Evolutionary conservation across 2,329 filamentous ascomycete species (phyloP).

Genomic region (Hypoxylon sp.): DNA sequence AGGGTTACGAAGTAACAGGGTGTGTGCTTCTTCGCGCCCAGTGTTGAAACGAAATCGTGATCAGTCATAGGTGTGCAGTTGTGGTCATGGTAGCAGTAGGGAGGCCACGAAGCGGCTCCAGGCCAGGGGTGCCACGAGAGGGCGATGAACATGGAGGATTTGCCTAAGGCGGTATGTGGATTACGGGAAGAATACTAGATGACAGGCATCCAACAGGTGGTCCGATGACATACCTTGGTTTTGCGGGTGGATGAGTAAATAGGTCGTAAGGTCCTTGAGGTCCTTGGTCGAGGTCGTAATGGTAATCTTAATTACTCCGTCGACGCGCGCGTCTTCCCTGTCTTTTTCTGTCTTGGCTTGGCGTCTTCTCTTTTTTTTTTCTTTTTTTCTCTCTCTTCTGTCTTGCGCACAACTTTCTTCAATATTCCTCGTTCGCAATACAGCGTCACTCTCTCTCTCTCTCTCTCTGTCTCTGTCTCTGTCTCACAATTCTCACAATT

Average conservation of each 20-base stretch:
- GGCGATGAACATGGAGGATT: conserved; percentile 19
- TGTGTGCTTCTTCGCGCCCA: conserved; percentile 11
- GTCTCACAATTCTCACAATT: too few relatives aligned
- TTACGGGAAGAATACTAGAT: conserved; percentile 8
- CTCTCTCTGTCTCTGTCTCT: conserved; percentile 6
- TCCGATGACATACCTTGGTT: conserved; percentile 31
- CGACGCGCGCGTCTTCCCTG: conserved; percentile 26
- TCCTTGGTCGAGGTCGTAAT: conserved; percentile 31
- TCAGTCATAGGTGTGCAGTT: conserved; percentile 14
- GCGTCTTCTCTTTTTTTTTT: background rate
- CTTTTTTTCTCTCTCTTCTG: background rate
- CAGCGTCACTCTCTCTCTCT: background rate
- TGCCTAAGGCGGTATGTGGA: conserved; percentile 7
- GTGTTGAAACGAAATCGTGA: conserved; percentile 28
- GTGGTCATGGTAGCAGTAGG: too few relatives aligned
- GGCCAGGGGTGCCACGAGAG: conserved; percentile 31
- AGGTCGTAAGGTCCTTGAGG: conserved; percentile 16
- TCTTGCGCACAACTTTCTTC: background rate
- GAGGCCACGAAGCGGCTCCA: conserved; percentile 26
- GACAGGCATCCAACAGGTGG: conserved; percentile 17
- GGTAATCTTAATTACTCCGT: conserved; percentile 42
- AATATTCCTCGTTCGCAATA: background rate
- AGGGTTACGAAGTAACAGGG: conserved; percentile 21
- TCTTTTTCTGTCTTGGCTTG: conserved; percentile 7
- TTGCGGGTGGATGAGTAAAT: too few relatives aligned